Evolutionary conservation across 768 basidiomycete genomes (phyloP).

Genomic region (Zangia roseola): DNA sequence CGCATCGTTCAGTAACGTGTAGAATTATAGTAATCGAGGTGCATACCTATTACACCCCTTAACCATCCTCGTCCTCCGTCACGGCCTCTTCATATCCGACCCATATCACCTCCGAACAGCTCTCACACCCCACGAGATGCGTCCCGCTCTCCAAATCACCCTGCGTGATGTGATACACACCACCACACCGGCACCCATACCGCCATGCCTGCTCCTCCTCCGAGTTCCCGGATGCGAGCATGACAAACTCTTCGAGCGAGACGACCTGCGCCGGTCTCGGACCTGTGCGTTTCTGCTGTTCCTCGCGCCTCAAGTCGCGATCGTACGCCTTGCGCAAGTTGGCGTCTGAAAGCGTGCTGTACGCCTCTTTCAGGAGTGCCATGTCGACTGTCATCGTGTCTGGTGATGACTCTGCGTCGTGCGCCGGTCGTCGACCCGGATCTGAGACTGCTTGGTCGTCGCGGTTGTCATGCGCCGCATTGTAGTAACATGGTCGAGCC

Average conservation of each 20-base stretch:
- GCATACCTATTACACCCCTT: not conserved
- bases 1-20: not conserved
- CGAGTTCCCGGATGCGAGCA: not conserved
- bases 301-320: conserved; percentile 10
- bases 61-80: conserved; percentile 19
- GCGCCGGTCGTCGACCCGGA: not conserved
- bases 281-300: conserved; percentile 12
- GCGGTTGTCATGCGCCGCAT: too few species aligned
- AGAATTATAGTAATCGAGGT: not conserved
- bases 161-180: conserved; percentile 55
- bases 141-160: conserved; percentile 64
- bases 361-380: conserved; percentile 65
- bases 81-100: conserved; percentile 71
- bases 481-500: too few species aligned
- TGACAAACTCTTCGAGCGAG: conserved; percentile 70
- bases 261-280: conserved; percentile 76
- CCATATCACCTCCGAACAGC: conserved; percentile 83
- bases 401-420: too few species aligned
- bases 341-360: conserved; percentile 54
- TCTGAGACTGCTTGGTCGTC: not conserved
- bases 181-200: conserved; percentile 74
- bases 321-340: conserved; percentile 55
- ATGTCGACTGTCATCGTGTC: conserved; percentile 40
- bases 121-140: conserved; percentile 70
- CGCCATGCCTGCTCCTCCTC: conserved; percentile 42